Percentiles rank a stretch among this genome's conserved stretches.
Conservation (phyloP, 2,329 filamentous ascomycete species). For the Xylaria arbuscula region DNA sequence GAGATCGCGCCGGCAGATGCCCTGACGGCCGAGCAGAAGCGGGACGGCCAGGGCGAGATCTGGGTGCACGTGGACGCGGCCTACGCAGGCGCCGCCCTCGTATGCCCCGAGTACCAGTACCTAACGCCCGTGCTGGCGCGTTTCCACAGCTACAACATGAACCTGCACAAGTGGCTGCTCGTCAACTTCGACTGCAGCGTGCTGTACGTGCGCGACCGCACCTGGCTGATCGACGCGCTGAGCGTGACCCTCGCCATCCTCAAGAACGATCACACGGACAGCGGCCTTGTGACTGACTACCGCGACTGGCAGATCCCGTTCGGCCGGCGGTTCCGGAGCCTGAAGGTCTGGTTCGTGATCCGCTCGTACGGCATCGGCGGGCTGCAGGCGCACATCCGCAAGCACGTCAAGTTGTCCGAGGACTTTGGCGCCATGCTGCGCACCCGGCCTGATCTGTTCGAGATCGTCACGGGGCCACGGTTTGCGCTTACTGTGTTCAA, state of each 20-base stretch:
- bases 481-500: constrained; percentile 83
- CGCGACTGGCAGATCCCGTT: constrained; percentile 97
- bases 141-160: constrained; percentile 92
- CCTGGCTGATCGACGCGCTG: constrained; percentile 81
- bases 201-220: constrained; percentile 80
- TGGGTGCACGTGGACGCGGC: constrained; percentile 97
- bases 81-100: constrained; percentile 86
- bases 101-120: constrained; percentile 83
- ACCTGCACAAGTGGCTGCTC: constrained; percentile 97
- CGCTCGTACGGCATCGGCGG: constrained; percentile 83
- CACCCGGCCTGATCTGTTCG: constrained; percentile 75
- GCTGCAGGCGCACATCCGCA: constrained; percentile 77
- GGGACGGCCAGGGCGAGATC: constrained; percentile 60
- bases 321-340: constrained; percentile 83
- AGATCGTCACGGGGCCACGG: constrained; percentile 76
- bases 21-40: constrained; percentile 32
- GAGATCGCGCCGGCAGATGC: constrained; percentile 44
- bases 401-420: constrained; percentile 76
- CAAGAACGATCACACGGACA: constrained; percentile 81
- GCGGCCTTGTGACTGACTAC: constrained; percentile 90
- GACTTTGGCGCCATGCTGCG: constrained; percentile 72
- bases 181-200: constrained; percentile 91
- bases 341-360: constrained; percentile 97
- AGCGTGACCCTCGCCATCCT: constrained; percentile 76
- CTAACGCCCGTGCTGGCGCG: constrained; percentile 66